phyloP scores from a whole-genome alignment of 2,329 filamentous ascomycete species.

The Colletotrichum neosansevieriae region DNA sequence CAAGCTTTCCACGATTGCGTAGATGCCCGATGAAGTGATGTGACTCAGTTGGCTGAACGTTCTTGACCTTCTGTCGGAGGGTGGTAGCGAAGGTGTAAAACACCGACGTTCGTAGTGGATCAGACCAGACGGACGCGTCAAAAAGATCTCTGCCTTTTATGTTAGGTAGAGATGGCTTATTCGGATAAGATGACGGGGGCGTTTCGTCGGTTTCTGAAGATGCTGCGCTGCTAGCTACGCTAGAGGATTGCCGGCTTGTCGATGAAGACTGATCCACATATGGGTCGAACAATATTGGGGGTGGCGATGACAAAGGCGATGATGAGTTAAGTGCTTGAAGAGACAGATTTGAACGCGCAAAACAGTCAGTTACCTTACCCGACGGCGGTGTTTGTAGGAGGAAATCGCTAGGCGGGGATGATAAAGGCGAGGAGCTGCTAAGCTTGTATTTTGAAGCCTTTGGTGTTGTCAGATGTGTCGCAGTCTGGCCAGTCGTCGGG shows the following conservation, averaged over 20 bases:
- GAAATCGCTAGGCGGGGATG: conserved; percentile 47
- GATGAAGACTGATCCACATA: conserved; percentile 55
- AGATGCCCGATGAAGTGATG: conserved; percentile 78
- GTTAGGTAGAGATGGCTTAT: conserved; percentile 61
- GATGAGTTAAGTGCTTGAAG: conserved; percentile 51
- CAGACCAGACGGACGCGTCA: conserved; percentile 77
- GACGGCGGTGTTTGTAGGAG: conserved; percentile 14
- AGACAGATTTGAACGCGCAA: conserved; percentile 2
- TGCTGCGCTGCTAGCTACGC: conserved; percentile 52
- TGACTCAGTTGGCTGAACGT: conserved; percentile 73
- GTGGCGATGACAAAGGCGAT: conserved; percentile 69
- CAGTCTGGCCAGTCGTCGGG: not conserved
- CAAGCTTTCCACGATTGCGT: conserved; percentile 74
- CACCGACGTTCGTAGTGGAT: conserved; percentile 75
- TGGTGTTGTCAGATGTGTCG: conserved; percentile 10
- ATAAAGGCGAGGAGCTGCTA: conserved; percentile 51
- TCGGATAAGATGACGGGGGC: conserved; percentile 54
- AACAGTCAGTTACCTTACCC: not conserved
- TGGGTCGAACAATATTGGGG: conserved; percentile 64
- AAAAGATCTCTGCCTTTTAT: conserved; percentile 80
- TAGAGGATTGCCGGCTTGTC: conserved; percentile 48
- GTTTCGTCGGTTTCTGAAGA: conserved; percentile 61
- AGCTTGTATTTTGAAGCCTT: conserved; percentile 14
- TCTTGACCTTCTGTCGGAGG: conserved; percentile 71
- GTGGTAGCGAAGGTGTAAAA: conserved; percentile 81